Base-by-base conservation (phyloP, 2,329 filamentous ascomycete genomes). In the Chrysosporium queenslandicum region DNA sequence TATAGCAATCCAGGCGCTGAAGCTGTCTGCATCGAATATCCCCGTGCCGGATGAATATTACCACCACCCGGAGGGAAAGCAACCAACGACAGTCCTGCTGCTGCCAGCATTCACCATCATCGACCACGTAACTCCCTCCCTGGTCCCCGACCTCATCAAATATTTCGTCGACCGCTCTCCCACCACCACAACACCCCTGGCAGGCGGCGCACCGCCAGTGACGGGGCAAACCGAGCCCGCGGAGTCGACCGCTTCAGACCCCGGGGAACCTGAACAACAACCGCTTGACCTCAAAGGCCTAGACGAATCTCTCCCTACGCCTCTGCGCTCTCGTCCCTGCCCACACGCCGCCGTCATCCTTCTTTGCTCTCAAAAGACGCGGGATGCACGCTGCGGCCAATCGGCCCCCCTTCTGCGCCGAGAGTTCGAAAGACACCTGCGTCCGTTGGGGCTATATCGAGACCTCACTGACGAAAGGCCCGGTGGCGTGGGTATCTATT, bases 401-500 rank as follows among this genome's bases (percentile, higher is more conserved):
- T 92, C 86, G 30, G 92, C 92, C 1, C 92, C 92, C 2, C 76
- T 98, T 2, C 74, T 97, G n/a, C 80, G 83, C 42, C 84, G 83
- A 62, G 92, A 97, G 70, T 80, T 98, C 51, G 88, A 95, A 73
- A 80, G 91, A 1, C 88, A 96, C 66, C 77, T 97, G 32, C 83
- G 89, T 0, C 86, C 87, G 1, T 74, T 94, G 11, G 90, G 89
- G 0, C 72, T 98, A 18, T 90, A 85, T 67, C 82, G 92, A 27
- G 91, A 97, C 65, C 71, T 92, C 43, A 82, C 94, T 64, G 92
- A 98, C 66, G 83, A 89, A 67, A 74, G 92, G 53, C 88, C 90
- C 0, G 91, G 91, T 9, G 92, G 92, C 11, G 91, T 96, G 4
- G 91, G 88, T 0, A 87, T 98, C 58, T 95, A 95, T 71, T 97